Conservation (phyloP, 1,139 yeast species). For the Sugiyamaella xylanicola region DNA sequence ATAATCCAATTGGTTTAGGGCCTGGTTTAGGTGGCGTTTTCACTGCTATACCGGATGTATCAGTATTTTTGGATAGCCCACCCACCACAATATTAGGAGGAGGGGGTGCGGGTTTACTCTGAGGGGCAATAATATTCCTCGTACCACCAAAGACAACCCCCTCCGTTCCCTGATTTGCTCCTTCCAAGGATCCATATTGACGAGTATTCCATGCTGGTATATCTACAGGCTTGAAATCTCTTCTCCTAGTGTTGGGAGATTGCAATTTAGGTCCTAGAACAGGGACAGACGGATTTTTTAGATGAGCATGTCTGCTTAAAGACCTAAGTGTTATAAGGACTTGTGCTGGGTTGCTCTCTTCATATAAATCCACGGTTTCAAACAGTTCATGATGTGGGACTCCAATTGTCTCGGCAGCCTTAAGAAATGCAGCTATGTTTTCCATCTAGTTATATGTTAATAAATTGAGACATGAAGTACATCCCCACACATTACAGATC, state of each 20-base stretch:
- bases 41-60: not conserved
- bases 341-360: slow-evolving; percentile 73
- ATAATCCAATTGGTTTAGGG: slow-evolving; percentile 22
- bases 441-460: slow-evolving; percentile 56
- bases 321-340: slow-evolving; percentile 74
- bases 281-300: slow-evolving; percentile 49
- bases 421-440: slow-evolving; percentile 71
- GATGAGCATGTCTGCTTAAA: slow-evolving; percentile 63
- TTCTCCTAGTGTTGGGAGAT: slow-evolving; percentile 34
- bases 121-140: slow-evolving; percentile 45
- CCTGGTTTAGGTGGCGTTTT: slow-evolving; percentile 20
- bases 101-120: slow-evolving; percentile 24
- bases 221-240: slow-evolving; percentile 39
- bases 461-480: not conserved
- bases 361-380: slow-evolving; percentile 79
- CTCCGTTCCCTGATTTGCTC: slow-evolving; percentile 56
- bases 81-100: slow-evolving; percentile 24
- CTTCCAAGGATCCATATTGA: slow-evolving; percentile 61
- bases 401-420: slow-evolving; percentile 62
- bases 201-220: slow-evolving; percentile 55
- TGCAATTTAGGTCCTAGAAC: slow-evolving; percentile 54
- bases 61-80: not conserved
- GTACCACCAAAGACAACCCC: slow-evolving; percentile 54
- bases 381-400: slow-evolving; percentile 83
- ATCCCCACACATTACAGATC: not conserved